Conservation (phyloP, 768 basidiomycete species). For the Neoboletus magnificus region DNA sequence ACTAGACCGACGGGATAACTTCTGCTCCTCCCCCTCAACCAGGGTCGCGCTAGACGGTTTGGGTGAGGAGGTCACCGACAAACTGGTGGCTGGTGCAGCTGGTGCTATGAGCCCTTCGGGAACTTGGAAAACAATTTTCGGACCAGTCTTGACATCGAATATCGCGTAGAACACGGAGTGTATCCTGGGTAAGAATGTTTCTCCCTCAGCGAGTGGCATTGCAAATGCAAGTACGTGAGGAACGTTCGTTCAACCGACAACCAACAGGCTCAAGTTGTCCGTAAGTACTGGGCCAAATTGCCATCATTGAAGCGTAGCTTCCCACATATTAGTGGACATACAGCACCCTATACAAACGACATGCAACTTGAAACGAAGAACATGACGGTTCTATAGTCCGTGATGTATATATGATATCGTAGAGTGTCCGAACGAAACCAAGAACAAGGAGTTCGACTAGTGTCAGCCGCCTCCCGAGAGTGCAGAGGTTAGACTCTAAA, state of each 20-base stretch:
- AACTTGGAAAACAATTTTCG: constrained; percentile 89
- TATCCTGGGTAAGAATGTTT: constrained; percentile 75
- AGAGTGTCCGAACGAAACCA: constrained; percentile 4
- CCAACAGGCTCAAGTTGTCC: background rate
- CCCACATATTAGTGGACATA: background rate
- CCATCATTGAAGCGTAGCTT: background rate
- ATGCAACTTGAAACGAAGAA: background rate
- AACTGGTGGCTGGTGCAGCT: constrained; percentile 30
- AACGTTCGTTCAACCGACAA: background rate
- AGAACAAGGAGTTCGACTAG: background rate
- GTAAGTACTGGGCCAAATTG: background rate
- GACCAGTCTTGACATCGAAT: constrained; percentile 83
- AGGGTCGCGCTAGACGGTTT: constrained; percentile 31
- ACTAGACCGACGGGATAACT: constrained; percentile 51
- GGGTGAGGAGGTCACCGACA: constrained; percentile 34
- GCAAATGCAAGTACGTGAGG: background rate
- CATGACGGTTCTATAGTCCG: constrained; percentile 12
- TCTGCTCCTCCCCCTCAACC: constrained; percentile 33
- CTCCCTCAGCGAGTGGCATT: constrained; percentile 44
- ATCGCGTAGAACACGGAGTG: constrained; percentile 92
- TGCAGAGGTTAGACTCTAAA: constrained; percentile 18
- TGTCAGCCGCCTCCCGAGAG: constrained; percentile 9
- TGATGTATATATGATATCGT: constrained; percentile 16
- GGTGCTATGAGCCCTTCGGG: constrained; percentile 83
- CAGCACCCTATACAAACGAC: background rate